Conservation (phyloP, 257 asterid genomes). For the Plantago ovata region DNA sequence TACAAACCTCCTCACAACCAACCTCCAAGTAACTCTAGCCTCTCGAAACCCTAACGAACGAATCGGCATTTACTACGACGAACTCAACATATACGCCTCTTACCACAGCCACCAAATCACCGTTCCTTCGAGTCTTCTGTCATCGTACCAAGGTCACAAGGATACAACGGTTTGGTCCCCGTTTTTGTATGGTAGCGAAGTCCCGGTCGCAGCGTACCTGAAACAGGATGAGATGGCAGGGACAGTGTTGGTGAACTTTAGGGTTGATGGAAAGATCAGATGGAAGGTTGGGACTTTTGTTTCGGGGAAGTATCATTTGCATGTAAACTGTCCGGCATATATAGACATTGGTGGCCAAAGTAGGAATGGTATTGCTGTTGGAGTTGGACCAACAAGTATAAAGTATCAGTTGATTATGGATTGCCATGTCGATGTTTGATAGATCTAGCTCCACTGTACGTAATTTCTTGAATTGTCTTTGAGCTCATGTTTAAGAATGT, state of each 20-base stretch:
- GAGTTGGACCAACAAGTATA: slow-evolving; percentile 36
- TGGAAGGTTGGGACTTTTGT: slow-evolving; percentile 58
- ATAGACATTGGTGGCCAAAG: slow-evolving; percentile 27
- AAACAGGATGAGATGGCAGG: slow-evolving; percentile 44
- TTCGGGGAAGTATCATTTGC: slow-evolving; percentile 44
- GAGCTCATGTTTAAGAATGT: too few relatives aligned
- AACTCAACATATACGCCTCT: slow-evolving; percentile 45
- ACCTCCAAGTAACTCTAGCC: slow-evolving; percentile 42
- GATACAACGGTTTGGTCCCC: slow-evolving; percentile 60
- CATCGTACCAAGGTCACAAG: slow-evolving; percentile 50
- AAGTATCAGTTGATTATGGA: slow-evolving; percentile 49
- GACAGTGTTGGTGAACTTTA: slow-evolving; percentile 37
- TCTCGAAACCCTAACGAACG: slow-evolving; percentile 46
- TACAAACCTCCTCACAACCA: slow-evolving; percentile 41
- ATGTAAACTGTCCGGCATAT: slow-evolving; percentile 51
- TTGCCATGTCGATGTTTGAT: slow-evolving; percentile 57
- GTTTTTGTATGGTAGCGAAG: slow-evolving; percentile 38
- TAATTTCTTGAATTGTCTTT: too few relatives aligned
- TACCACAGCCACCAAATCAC: slow-evolving; percentile 59
- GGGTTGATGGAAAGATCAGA: slow-evolving; percentile 42
- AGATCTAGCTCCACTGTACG: too few relatives aligned
- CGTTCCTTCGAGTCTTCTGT: slow-evolving; percentile 38
- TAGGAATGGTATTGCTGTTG: slow-evolving; percentile 27
- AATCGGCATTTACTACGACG: slow-evolving; percentile 49
- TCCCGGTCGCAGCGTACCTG: slow-evolving; percentile 49